phyloP scores from a whole-genome alignment of 1,284 basidiomycete species.

The Vanrija humicola region DNA sequence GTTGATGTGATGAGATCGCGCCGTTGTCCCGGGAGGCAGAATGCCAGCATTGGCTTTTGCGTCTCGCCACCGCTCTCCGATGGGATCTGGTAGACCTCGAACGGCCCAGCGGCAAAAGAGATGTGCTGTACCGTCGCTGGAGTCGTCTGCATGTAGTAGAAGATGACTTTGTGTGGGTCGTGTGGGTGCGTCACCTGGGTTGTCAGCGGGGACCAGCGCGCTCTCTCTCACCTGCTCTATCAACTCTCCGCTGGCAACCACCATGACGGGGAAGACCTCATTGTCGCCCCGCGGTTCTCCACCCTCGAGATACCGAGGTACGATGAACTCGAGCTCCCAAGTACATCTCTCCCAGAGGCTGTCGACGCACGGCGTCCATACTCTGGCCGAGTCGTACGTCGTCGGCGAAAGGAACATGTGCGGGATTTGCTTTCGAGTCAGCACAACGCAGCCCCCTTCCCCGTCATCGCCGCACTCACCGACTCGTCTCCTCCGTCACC shows the following conservation, averaged over 20 bases:
- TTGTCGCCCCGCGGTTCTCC: conserved; percentile 52
- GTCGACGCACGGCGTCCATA: conserved; percentile 97
- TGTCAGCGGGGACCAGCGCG: background rate
- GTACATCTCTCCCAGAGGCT: conserved; percentile 94
- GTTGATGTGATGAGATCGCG: conserved; percentile 64
- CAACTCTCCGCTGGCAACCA: conserved; percentile 89
- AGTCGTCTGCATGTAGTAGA: conserved; percentile 83
- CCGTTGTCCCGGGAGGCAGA: conserved; percentile 81
- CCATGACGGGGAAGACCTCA: conserved; percentile 67
- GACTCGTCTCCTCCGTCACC: conserved; percentile 51
- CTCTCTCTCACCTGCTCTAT: conserved; percentile 70
- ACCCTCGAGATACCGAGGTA: conserved; percentile 79
- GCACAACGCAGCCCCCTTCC: background rate
- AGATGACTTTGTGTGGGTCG: conserved; percentile 90
- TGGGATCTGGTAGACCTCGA: conserved; percentile 72
- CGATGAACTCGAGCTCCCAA: conserved; percentile 97
- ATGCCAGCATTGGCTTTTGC: conserved; percentile 85
- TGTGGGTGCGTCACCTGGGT: conserved; percentile 83
- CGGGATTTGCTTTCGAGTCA: conserved; percentile 65
- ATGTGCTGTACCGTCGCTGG: conserved; percentile 93
- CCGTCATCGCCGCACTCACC: conserved; percentile 55
- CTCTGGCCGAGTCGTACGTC: conserved; percentile 82
- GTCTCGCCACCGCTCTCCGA: conserved; percentile 52
- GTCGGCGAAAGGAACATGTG: conserved; percentile 89
- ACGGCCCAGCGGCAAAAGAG: conserved; percentile 91